Conservation (phyloP, 2,329 filamentous ascomycete genomes). For the Curvularia hawaiiensis region DNA sequence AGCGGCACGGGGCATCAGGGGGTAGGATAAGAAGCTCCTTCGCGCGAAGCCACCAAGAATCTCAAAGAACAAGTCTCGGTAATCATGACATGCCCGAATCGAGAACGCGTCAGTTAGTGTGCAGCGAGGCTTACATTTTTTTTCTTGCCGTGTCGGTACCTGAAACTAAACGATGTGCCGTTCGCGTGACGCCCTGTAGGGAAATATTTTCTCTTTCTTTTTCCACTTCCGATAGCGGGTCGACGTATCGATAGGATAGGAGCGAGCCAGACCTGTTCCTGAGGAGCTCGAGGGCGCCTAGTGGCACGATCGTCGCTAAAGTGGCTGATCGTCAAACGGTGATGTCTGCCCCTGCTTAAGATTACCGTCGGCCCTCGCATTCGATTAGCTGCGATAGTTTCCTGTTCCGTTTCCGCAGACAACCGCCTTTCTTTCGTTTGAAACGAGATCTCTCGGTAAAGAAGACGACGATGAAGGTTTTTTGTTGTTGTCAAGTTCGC, state of each 20-base stretch:
- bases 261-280: constrained; percentile 19
- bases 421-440: constrained; percentile 1
- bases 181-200: constrained; percentile 1
- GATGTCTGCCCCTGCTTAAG: constrained; percentile 33
- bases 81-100: background rate
- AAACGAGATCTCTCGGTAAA: background rate
- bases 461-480: background rate
- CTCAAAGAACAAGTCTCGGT: constrained; percentile 3
- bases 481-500: constrained; percentile 1
- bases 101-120: background rate
- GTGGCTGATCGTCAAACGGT: constrained; percentile 45
- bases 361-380: constrained; percentile 21
- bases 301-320: constrained; percentile 21
- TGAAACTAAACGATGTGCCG: constrained; percentile 13
- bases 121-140: background rate
- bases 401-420: constrained; percentile 2
- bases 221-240: constrained; percentile 1
- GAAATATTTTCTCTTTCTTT: constrained; percentile 17
- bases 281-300: constrained; percentile 27
- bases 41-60: background rate
- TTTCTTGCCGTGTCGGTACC: background rate
- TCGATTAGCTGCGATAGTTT: constrained; percentile 10
- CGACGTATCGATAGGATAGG: constrained; percentile 26
- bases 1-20: constrained; percentile 22
- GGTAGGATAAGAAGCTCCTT: constrained; percentile 21